Evolutionary conservation across 2,329 filamentous ascomycete genomes (phyloP).

Genomic region (Clarireedia monteithiana): DNA sequence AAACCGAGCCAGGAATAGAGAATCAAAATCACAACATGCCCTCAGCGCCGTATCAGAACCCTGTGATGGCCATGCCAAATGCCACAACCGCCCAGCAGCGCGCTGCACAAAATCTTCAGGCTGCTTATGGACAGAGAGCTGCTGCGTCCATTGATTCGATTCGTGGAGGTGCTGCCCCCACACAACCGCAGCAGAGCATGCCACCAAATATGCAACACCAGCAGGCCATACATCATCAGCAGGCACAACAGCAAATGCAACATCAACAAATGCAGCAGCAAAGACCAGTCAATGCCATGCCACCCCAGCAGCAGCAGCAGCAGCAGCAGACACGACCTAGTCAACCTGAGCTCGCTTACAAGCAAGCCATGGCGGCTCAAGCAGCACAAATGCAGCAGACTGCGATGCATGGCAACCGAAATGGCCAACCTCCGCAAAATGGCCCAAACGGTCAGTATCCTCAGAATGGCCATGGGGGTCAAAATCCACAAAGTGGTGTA

Average conservation of each 20-base stretch:
- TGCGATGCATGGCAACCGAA: slow-evolving; percentile 6
- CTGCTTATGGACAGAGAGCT: slow-evolving; percentile 55
- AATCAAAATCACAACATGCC: slow-evolving; percentile 4
- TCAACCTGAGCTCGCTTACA: slow-evolving; percentile 2
- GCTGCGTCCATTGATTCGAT: slow-evolving; percentile 59
- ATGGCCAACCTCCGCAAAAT: slow-evolving; percentile 26
- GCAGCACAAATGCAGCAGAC: slow-evolving; percentile 1
- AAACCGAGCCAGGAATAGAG: slow-evolving; percentile 37
- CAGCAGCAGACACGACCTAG: neutral
- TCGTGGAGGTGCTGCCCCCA: slow-evolving; percentile 29
- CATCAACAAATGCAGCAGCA: slow-evolving; percentile 14
- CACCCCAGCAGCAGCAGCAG: neutral
- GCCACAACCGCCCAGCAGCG: slow-evolving; percentile 41
- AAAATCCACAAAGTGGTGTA: slow-evolving; percentile 32
- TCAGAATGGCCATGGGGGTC: slow-evolving; percentile 27
- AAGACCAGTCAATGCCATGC: neutral
- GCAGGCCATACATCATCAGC: slow-evolving; percentile 29
- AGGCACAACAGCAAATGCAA: slow-evolving; percentile 15
- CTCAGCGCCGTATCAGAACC: slow-evolving; percentile 13
- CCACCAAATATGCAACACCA: slow-evolving; percentile 19
- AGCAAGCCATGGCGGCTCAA: neutral
- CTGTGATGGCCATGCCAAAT: slow-evolving; percentile 27
- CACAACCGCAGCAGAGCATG: slow-evolving; percentile 21
- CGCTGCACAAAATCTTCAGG: slow-evolving; percentile 48
- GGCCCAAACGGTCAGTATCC: slow-evolving; percentile 26